phyloP scores from a whole-genome alignment of 768 basidiomycete genomes.

The Suillus brevipes region DNA sequence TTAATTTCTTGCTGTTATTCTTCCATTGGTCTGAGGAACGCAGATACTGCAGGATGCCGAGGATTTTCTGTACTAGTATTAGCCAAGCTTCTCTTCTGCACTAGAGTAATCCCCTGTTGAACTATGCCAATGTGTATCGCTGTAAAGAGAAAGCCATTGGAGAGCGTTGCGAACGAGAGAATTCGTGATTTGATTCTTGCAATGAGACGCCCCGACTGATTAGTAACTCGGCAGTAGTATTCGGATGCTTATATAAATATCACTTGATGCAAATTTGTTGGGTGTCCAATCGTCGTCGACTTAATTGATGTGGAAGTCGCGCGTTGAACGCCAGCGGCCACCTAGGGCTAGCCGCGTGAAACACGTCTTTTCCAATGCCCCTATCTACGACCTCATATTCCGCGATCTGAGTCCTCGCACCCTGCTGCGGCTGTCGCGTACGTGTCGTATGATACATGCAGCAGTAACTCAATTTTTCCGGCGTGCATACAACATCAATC shows the following conservation, averaged over 20 bases:
- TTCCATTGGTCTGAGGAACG: neutral
- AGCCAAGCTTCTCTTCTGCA: no score
- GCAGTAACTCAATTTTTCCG: conserved; percentile 22
- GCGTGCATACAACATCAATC: conserved; percentile 37
- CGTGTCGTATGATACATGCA: conserved; percentile 19
- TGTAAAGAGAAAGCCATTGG: no score
- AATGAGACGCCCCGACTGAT: no score
- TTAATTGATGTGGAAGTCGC: neutral
- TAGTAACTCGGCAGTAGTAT: no score
- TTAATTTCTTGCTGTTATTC: neutral
- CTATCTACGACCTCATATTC: conserved; percentile 24
- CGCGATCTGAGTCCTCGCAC: conserved; percentile 24
- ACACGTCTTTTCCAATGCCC: conserved; percentile 17
- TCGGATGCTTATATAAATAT: neutral
- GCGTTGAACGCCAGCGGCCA: neutral
- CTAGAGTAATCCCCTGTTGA: no score
- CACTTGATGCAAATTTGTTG: neutral
- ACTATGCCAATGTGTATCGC: no score
- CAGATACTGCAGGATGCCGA: no score
- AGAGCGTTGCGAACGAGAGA: no score
- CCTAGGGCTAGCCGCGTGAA: neutral
- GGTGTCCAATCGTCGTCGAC: neutral
- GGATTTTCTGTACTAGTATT: no score
- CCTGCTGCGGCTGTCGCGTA: conserved; percentile 24
- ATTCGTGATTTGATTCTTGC: no score